Conservation (phyloP, 2,329 filamentous ascomycete species). For the Xylaria digitata region DNA sequence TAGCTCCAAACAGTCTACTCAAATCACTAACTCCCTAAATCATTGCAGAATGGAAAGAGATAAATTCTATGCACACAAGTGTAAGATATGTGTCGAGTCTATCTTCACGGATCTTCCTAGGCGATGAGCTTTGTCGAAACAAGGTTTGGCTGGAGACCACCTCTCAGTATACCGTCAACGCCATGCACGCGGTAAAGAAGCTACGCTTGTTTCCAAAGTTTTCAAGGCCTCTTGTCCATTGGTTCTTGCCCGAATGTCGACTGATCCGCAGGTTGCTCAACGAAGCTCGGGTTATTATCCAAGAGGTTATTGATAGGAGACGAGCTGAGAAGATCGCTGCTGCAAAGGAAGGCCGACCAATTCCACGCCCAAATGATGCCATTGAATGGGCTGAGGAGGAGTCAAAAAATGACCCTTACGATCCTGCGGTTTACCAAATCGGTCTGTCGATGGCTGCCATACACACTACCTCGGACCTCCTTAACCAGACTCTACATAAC, state of each 20-base stretch:
- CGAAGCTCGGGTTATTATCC: slow-evolving; percentile 44
- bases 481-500: slow-evolving; percentile 54
- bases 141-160: slow-evolving; percentile 57
- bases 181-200: slow-evolving; percentile 49
- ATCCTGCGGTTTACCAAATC: slow-evolving; percentile 49
- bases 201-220: slow-evolving; percentile 54
- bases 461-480: slow-evolving; percentile 53
- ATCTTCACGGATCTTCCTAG: slow-evolving; percentile 60
- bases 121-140: slow-evolving; percentile 57
- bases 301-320: slow-evolving; percentile 42
- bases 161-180: slow-evolving; percentile 53
- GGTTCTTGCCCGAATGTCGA: slow-evolving; percentile 55
- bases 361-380: slow-evolving; percentile 48
- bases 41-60: slow-evolving; percentile 54
- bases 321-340: slow-evolving; percentile 36
- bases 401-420: slow-evolving; percentile 46
- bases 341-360: slow-evolving; percentile 35
- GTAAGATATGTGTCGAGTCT: slow-evolving; percentile 58
- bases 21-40: slow-evolving; percentile 7
- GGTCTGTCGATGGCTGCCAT: slow-evolving; percentile 50
- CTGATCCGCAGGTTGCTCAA: slow-evolving; percentile 49
- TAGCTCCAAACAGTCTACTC: neutral
- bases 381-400: slow-evolving; percentile 55
- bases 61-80: slow-evolving; percentile 48
- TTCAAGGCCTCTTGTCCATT: slow-evolving; percentile 54